Percentiles rank a stretch among this genome's conserved stretches.
phyloP scores from a whole-genome alignment of 352 stramenopile species.

The Phytopythium boreale region DNA sequence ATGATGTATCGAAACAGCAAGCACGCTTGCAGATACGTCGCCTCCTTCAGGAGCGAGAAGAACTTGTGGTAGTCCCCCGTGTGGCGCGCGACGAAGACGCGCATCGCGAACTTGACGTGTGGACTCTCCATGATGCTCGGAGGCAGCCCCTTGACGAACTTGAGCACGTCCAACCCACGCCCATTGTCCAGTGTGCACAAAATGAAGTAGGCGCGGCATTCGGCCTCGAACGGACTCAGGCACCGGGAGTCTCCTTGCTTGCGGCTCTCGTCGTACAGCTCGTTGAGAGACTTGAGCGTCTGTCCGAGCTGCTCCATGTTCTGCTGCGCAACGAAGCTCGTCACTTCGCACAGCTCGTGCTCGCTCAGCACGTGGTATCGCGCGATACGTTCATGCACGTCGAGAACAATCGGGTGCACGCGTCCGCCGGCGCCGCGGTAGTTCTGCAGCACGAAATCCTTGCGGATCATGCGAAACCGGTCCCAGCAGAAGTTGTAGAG shows the following conservation, averaged over 20 bases:
- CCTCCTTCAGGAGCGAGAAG: conserved; percentile 68
- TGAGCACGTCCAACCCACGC: conserved; percentile 76
- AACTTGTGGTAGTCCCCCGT: conserved; percentile 85
- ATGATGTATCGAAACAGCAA: conserved; percentile 81
- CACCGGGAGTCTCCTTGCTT: conserved; percentile 54
- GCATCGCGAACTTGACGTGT: conserved; percentile 88
- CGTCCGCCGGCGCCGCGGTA: conserved; percentile 92
- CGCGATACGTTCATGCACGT: conserved; percentile 94
- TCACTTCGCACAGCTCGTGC: conserved; percentile 88
- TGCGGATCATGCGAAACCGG: conserved; percentile 94
- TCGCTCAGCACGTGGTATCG: conserved; percentile 95
- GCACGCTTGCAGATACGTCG: conserved; percentile 82
- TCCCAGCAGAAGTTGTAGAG: conserved; percentile 98
- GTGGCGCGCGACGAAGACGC: conserved; percentile 81
- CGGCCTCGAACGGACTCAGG: conserved; percentile 81
- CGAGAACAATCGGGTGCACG: conserved; percentile 89
- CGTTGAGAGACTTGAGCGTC: conserved; percentile 85
- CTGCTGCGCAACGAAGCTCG: conserved; percentile 83
- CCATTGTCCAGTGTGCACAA: conserved; percentile 84
- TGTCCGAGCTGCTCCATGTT: conserved; percentile 90
- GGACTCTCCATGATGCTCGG: conserved; percentile 48
- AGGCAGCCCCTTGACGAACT: conserved; percentile 81
- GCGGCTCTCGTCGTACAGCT: conserved; percentile 84
- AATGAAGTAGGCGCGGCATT: conserved; percentile 86
- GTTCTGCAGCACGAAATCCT: conserved; percentile 97